Evolutionary conservation across 192 early-diverging fungal species (phyloP), one percentile per base, ranked within the genome.

Genomic region (Coemansia sp.): DNA sequence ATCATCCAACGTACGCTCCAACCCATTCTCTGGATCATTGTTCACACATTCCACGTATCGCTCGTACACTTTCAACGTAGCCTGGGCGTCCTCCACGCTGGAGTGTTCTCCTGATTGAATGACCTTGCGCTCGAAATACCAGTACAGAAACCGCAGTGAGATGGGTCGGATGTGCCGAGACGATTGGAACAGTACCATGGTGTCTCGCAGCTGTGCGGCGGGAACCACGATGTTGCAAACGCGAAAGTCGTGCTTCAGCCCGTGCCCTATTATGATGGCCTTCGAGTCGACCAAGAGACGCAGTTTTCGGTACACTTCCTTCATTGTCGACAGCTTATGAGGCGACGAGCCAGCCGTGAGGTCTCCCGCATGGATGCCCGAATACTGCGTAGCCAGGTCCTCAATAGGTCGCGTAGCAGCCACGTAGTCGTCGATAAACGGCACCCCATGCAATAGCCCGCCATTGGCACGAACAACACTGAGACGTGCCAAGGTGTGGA

Each of bases 371-470:
- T 92, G 88, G 69, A 97, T 97, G 14, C 97, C 95, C n/a, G 92
- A 94, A 70, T 87, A 99, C 76, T 92, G 90, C 0, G 97, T 98
- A 12, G 96, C 73, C 59, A 96, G 93, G 65, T 99, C 95, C 12
- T 90, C 91, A 28, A 99, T 86, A 8, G 91, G 90, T 55, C 94
- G 92, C 9, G 85, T 86, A 3, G 89, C 88, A 3, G 82, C 88
- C 57, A 99, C 92, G 69, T 99, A 98, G 73, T 99, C 97, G 72
- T 99, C 97, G 47, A 99, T 95, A 74, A 97, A 97, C 0, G 95
- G 95, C 18, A 90, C 75, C 16, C 89, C 88, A 37, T 89, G 86
- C 35, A 88, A 62, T 0, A 84, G 79, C 0, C 91, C 92, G 13
- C 85, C 88, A 21, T 86, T 76, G 0, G 95, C 95, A 3, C 95